A percentile compares a stretch with the other conserved stretches of the same genome.
phyloP scores from a whole-genome alignment of 1,139 yeast species.

The Scheffersomyces segobiensis region DNA sequence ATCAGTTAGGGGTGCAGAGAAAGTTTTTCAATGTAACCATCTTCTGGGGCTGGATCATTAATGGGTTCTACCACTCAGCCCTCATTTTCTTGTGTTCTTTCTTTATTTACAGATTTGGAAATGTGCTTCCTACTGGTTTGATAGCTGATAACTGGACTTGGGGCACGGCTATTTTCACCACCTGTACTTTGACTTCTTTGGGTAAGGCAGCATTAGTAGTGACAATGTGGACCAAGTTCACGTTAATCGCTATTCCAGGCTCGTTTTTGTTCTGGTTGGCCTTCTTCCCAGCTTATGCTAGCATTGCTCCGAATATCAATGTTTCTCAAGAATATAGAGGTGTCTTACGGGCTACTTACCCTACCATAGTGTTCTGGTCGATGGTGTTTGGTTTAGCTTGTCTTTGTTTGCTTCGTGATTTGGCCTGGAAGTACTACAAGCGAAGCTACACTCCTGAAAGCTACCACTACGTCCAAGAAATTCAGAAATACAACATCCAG shows the following conservation, averaged over 20 bases:
- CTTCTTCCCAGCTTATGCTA: conserved; percentile 85
- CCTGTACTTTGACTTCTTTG: conserved; percentile 83
- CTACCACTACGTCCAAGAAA: conserved; percentile 94
- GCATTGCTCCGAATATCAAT: conserved; percentile 78
- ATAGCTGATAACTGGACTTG: conserved; percentile 92
- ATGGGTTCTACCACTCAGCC: conserved; percentile 94
- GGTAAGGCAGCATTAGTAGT: conserved; percentile 95
- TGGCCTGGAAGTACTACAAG: conserved; percentile 92
- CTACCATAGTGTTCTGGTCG: conserved; percentile 84
- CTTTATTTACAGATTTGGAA: conserved; percentile 69
- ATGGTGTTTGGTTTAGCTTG: conserved; percentile 72
- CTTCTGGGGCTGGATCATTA: conserved; percentile 96
- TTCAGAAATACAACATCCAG: conserved; percentile 91
- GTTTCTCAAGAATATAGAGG: conserved; percentile 88
- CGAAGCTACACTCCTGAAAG: conserved; percentile 89
- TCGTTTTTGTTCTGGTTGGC: conserved; percentile 82
- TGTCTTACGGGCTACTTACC: conserved; percentile 71
- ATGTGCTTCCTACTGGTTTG: conserved; percentile 65
- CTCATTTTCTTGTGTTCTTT: conserved; percentile 74
- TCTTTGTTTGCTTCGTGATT: conserved; percentile 81
- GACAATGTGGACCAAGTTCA: conserved; percentile 93
- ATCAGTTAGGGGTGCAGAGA: conserved; percentile 86
- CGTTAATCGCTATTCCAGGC: conserved; percentile 91
- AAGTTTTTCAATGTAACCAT: conserved; percentile 86
- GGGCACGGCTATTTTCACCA: conserved; percentile 90